Percentiles rank a stretch among this genome's conserved stretches.
These are phyloP conservation scores for Capsicum baccatum DNA, from an alignment of 257 asterid species.

Conservation along the genomic window DNA sequence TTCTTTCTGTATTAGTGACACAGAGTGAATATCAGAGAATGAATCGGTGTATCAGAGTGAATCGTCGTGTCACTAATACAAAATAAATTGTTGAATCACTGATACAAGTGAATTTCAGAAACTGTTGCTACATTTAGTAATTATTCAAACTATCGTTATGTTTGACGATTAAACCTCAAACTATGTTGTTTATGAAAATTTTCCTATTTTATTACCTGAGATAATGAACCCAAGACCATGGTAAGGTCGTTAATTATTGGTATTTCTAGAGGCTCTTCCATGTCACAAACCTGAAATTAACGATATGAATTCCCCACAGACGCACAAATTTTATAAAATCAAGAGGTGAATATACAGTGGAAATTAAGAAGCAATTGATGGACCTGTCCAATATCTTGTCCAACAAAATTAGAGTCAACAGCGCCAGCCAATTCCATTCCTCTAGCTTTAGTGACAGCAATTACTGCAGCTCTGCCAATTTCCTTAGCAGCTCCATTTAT, in stretches of 20 bases:
- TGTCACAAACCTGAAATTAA: conserved; percentile 63
- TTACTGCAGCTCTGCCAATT: conserved; percentile 86
- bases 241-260: conserved; percentile 84
- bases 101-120: no score
- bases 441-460: conserved; percentile 83
- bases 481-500: conserved; percentile 92
- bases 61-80: no score
- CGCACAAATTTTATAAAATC: background rate
- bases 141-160: no score
- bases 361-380: background rate
- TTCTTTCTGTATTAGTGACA: no score
- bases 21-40: no score
- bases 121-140: no score
- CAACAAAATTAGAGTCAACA: conserved; percentile 69
- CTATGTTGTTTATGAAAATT: no score
- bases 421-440: conserved; percentile 97
- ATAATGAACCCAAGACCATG: conserved; percentile 86
- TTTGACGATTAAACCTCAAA: no score
- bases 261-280: conserved; percentile 88
- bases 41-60: no score
- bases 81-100: no score
- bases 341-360: no score
- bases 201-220: conserved; percentile 58
- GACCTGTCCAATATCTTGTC: conserved; percentile 87
- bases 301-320: background rate